These are phyloP conservation scores for Stephanodiscus minutulus DNA, from an alignment of 108 stramenopile genomes.

Conservation along the genomic window DNA sequence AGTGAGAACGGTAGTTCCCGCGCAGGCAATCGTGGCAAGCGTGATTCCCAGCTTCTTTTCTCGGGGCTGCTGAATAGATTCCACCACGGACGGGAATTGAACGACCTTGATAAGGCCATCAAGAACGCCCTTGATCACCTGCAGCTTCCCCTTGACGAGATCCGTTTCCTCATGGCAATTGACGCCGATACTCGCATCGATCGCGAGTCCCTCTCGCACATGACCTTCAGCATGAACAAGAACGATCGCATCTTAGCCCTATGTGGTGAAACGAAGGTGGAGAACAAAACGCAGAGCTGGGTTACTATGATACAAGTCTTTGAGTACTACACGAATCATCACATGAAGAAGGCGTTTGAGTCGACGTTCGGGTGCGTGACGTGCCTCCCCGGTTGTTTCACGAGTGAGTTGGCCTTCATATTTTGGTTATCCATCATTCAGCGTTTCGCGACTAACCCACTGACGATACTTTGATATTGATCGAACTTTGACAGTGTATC, in stretches of 20 bases:
- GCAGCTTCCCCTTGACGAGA: constrained; percentile 50
- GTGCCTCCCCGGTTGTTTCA: constrained; percentile 65
- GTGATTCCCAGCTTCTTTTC: constrained; percentile 61
- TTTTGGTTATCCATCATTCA: not conserved
- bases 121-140: constrained; percentile 50
- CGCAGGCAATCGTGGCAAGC: constrained; percentile 64
- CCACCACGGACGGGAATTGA: constrained; percentile 53
- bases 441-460: not conserved
- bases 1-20: constrained; percentile 47
- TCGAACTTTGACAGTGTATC: constrained; percentile 29
- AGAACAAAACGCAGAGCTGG: constrained; percentile 59
- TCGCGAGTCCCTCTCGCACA: constrained; percentile 50
- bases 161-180: constrained; percentile 62
- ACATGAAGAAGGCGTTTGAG: constrained; percentile 66
- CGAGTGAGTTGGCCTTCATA: constrained; percentile 19
- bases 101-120: constrained; percentile 53
- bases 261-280: constrained; percentile 66
- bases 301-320: constrained; percentile 72
- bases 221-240: constrained; percentile 58
- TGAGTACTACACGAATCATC: constrained; percentile 64
- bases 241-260: constrained; percentile 55
- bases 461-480: not conserved
- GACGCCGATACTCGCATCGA: constrained; percentile 63
- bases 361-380: constrained; percentile 66
- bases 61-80: constrained; percentile 58